Conservation (phyloP, 441 rosid species). For the Euphorbia corollata region DNA sequence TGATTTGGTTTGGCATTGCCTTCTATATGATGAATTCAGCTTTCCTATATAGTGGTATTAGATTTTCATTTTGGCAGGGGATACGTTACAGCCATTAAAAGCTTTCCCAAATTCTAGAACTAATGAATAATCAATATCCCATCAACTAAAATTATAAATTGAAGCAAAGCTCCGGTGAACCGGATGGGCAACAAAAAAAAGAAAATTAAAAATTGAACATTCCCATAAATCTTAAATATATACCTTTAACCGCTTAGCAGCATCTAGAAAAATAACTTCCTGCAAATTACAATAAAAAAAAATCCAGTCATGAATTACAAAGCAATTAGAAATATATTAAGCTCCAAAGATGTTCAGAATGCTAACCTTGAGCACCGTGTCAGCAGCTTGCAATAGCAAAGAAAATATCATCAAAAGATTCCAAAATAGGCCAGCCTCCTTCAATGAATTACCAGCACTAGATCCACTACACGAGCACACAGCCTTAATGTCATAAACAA, state of each 20-base stretch:
- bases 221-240: constrained; percentile 8
- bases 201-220: neutral
- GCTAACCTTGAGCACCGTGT: constrained; percentile 76
- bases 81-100: neutral
- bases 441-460: constrained; percentile 58
- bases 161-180: too few species aligned
- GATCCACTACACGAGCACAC: constrained; percentile 57
- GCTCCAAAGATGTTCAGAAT: constrained; percentile 15
- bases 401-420: constrained; percentile 80
- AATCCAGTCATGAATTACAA: constrained; percentile 17
- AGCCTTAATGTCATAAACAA: constrained; percentile 2
- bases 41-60: too few species aligned
- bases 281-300: constrained; percentile 34
- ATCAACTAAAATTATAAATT: too few species aligned
- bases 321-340: constrained; percentile 14
- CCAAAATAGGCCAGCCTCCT: constrained; percentile 76
- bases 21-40: too few species aligned
- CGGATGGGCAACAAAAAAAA: too few species aligned
- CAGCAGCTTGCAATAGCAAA: constrained; percentile 87
- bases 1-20: neutral
- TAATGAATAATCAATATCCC: constrained; percentile 2
- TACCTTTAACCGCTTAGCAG: constrained; percentile 54
- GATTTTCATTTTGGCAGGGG: neutral
- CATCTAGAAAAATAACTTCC: constrained; percentile 73
- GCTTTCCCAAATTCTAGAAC: neutral